phyloP scores from a whole-genome alignment of 305 asterid species.

The Ilex paraguariensis region DNA sequence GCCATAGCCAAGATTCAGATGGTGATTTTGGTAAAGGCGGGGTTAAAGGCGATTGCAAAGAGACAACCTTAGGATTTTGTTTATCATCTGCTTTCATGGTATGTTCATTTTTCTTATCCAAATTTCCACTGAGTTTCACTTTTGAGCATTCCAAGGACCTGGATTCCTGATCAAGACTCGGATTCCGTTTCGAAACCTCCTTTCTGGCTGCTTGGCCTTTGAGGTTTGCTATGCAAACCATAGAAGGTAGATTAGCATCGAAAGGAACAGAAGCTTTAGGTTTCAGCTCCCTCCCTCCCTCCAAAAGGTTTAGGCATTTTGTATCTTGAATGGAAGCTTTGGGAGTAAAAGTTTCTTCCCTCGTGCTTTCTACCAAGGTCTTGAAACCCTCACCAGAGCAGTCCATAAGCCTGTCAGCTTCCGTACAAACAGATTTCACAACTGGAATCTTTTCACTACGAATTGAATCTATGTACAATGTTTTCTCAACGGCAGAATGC shows the following conservation, averaged over 20 bases:
- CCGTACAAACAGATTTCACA: constrained; percentile 19
- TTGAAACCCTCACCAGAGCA: constrained; percentile 16
- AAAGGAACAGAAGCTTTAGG: constrained; percentile 12
- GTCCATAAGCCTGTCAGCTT: constrained; percentile 17
- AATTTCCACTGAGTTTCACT: constrained; percentile 20
- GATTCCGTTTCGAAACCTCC: constrained; percentile 8
- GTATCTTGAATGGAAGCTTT: constrained; percentile 16
- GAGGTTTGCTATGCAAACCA: constrained; percentile 9
- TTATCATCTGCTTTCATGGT: constrained; percentile 16
- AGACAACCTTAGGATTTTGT: constrained; percentile 26
- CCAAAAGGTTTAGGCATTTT: constrained; percentile 7
- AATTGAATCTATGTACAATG: constrained; percentile 46
- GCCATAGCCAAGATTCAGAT: constrained; percentile 98
- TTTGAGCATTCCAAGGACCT: constrained; percentile 11
- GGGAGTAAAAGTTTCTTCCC: constrained; percentile 12
- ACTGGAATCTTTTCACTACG: constrained; percentile 25
- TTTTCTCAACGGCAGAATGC: constrained; percentile 44
- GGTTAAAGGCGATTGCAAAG: constrained; percentile 50
- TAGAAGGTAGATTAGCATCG: constrained; percentile 18
- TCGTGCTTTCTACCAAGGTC: constrained; percentile 18
- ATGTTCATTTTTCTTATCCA: constrained; percentile 15
- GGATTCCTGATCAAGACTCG: constrained; percentile 17
- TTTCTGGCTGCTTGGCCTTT: constrained; percentile 14
- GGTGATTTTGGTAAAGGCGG: constrained; percentile 96
- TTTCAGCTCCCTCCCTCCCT: constrained; percentile 21